Conservation (phyloP, 208 protist species). For the Wallacemonas sp. region DNA sequence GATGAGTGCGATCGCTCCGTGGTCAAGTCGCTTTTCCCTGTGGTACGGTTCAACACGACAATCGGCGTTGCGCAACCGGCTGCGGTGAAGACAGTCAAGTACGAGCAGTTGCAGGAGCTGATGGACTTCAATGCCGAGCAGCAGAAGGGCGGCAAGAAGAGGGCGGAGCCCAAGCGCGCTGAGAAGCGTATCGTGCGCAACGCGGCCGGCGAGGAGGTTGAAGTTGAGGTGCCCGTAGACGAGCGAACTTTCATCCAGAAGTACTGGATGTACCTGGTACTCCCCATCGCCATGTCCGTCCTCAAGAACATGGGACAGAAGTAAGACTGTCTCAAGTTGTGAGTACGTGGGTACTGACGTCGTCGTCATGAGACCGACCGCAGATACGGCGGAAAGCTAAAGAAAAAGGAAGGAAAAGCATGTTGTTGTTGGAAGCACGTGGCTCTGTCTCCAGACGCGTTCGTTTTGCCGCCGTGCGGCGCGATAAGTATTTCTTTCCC, state of each 20-base stretch:
- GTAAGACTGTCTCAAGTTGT: too few relatives aligned
- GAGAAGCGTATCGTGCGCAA: conserved; percentile 41
- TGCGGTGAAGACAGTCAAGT: conserved; percentile 45
- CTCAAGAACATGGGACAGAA: conserved; percentile 46
- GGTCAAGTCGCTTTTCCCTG: conserved; percentile 78
- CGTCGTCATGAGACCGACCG: too few relatives aligned
- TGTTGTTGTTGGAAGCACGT: too few relatives aligned
- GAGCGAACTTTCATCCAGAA: conserved; percentile 84
- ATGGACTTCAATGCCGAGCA: not conserved
- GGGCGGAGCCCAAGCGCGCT: conserved; percentile 16
- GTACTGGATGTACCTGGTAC: conserved; percentile 86
- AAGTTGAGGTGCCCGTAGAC: conserved; percentile 68
- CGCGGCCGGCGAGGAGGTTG: conserved; percentile 48
- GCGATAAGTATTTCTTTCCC: too few relatives aligned
- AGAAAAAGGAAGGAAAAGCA: too few relatives aligned
- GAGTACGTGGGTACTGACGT: too few relatives aligned
- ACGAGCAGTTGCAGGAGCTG: conserved; percentile 63
- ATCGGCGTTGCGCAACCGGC: conserved; percentile 42
- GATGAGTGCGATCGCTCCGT: conserved; percentile 84
- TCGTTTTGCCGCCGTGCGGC: too few relatives aligned
- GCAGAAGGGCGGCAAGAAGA: conserved; percentile 22
- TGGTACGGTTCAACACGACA: conserved; percentile 44
- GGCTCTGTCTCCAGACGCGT: too few relatives aligned
- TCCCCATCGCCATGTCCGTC: conserved; percentile 63
- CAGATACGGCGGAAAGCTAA: too few relatives aligned